phyloP scores from a whole-genome alignment of 2,329 filamentous ascomycete species.

The Phialophora chinensis region DNA sequence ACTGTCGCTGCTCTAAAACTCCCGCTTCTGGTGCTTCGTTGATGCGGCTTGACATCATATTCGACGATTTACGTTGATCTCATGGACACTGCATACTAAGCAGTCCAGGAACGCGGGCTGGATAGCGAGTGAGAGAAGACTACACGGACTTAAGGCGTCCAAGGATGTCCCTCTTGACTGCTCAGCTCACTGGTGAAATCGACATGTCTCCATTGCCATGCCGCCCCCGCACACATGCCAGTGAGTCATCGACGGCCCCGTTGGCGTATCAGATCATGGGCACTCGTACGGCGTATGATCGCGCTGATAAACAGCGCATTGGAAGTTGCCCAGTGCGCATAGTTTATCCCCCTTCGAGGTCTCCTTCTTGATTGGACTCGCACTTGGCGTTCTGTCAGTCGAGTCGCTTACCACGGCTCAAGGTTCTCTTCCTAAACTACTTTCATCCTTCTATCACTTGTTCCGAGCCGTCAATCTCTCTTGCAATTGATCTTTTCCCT shows the following conservation, averaged over 20 bases:
- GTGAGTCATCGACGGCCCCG: slow-evolving; percentile 21
- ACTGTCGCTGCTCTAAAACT: neutral
- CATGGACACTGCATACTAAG: slow-evolving; percentile 1
- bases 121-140: slow-evolving; percentile 5
- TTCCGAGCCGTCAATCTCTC: neutral
- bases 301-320: slow-evolving; percentile 19
- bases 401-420: slow-evolving; percentile 14
- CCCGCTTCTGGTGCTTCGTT: neutral
- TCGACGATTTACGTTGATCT: neutral
- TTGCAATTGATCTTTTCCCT: neutral
- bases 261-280: slow-evolving; percentile 11
- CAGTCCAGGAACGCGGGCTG: slow-evolving; percentile 17
- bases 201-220: slow-evolving; percentile 1
- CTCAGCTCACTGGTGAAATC: neutral
- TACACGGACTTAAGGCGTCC: slow-evolving; percentile 22
- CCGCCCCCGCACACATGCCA: slow-evolving; percentile 5
- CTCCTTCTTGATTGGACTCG: neutral
- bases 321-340: neutral
- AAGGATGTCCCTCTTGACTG: neutral
- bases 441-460: slow-evolving; percentile 3
- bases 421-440: slow-evolving; percentile 7
- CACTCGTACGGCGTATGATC: neutral
- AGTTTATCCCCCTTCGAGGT: neutral
- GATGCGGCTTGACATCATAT: slow-evolving; percentile 24
- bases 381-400: neutral